Conservation (phyloP, 306 rosid species). For the Neltuma alba region DNA sequence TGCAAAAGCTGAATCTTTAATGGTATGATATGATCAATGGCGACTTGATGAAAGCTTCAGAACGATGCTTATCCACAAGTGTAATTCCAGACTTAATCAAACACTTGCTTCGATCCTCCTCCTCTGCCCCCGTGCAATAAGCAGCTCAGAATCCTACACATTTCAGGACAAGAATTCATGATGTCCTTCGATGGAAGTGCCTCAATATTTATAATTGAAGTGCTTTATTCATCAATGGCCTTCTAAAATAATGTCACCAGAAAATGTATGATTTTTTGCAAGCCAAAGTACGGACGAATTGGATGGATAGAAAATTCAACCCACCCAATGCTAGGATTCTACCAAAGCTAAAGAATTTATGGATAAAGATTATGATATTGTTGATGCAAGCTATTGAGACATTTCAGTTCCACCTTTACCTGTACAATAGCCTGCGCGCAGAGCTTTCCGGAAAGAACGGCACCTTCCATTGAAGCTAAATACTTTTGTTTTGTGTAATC, state of each 20-base stretch:
- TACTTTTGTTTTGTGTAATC: conserved; percentile 96
- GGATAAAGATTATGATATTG: conserved; percentile 22
- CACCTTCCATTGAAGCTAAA: conserved; percentile 99
- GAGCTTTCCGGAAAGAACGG: conserved; percentile 94
- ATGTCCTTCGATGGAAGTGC: not conserved
- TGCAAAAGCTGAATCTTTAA: conserved; percentile 20
- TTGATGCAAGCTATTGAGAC: conserved; percentile 8
- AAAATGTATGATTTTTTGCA: not conserved
- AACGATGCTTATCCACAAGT: conserved; percentile 26
- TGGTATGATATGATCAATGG: conserved; percentile 10
- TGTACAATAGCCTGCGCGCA: conserved; percentile 95
- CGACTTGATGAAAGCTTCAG: not conserved
- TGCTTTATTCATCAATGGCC: not conserved
- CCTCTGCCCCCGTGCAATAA: conserved; percentile 54
- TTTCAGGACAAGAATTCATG: conserved; percentile 8
- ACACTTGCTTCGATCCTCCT: conserved; percentile 59
- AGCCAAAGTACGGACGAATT: conserved; percentile 15
- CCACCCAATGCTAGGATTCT: conserved; percentile 1
- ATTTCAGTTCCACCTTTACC: conserved; percentile 53
- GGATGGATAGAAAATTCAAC: too few relatives aligned
- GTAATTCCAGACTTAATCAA: conserved; percentile 38
- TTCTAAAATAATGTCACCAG: not conserved
- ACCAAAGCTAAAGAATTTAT: conserved; percentile 22
- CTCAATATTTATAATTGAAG: not conserved
- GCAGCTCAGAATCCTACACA: conserved; percentile 73